phyloP scores from a whole-genome alignment of 1,284 basidiomycete species.

The Sporisorium graminicola region DNA sequence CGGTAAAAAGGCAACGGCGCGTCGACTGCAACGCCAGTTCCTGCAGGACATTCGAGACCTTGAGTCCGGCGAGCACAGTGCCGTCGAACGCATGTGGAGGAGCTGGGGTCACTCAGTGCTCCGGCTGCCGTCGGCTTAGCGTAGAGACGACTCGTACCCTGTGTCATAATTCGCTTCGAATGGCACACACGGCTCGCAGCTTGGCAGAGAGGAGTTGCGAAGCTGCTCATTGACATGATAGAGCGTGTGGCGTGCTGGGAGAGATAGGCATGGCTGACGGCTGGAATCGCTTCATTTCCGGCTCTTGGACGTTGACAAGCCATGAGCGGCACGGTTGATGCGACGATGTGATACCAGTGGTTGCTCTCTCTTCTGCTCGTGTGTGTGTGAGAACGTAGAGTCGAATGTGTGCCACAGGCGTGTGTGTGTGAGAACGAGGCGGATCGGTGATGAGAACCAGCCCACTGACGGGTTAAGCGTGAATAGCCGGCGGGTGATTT shows the following conservation, averaged over 20 bases:
- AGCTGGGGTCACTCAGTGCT: conserved; percentile 74
- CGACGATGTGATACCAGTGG: not conserved
- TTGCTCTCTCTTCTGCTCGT: not conserved
- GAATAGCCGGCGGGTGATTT: conserved; percentile 11
- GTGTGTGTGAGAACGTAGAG: not conserved
- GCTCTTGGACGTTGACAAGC: not conserved
- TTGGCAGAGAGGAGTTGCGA: too few species aligned
- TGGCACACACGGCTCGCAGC: too few species aligned
- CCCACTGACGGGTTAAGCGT: conserved; percentile 11
- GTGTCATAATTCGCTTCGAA: not conserved
- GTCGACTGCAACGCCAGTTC: conserved; percentile 79
- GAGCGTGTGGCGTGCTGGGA: not conserved
- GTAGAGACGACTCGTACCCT: not conserved
- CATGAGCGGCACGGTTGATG: not conserved
- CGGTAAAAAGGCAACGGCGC: conserved; percentile 54
- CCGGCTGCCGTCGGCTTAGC: conserved; percentile 18
- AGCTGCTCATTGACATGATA: not conserved
- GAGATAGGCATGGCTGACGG: not conserved
- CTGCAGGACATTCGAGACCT: conserved; percentile 86
- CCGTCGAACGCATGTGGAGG: conserved; percentile 91
- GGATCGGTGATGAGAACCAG: not conserved
- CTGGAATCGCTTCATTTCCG: too few species aligned
- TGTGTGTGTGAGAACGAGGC: not conserved
- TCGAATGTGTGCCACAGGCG: not conserved
- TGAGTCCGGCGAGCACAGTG: conserved; percentile 73